These are phyloP conservation scores for Cryptococcus sp. DNA, from an alignment of 1,284 basidiomycete genomes.

Conservation along the genomic window DNA sequence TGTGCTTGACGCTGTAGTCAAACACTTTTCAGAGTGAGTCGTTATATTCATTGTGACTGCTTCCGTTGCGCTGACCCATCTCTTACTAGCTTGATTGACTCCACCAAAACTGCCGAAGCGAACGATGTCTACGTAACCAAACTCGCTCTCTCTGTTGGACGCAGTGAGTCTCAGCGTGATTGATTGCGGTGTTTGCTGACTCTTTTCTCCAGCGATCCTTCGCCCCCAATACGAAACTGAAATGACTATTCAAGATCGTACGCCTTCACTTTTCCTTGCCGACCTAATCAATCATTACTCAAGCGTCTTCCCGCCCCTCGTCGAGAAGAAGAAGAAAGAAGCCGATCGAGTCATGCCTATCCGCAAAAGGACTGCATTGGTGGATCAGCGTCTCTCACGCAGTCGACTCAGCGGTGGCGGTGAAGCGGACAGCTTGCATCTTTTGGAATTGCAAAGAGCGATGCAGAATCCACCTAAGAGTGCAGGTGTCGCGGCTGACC, in stretches of 20 bases:
- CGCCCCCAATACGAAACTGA: slow-evolving; percentile 79
- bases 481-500: not conserved
- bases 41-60: not conserved
- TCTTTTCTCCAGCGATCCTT: slow-evolving; percentile 63
- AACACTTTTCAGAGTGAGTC: slow-evolving; percentile 72
- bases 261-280: slow-evolving; percentile 75
- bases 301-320: slow-evolving; percentile 73
- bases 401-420: slow-evolving; percentile 56
- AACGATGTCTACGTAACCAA: slow-evolving; percentile 80
- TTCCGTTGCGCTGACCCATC: not conserved
- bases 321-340: slow-evolving; percentile 80
- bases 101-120: slow-evolving; percentile 66
- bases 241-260: slow-evolving; percentile 80
- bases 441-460: slow-evolving; percentile 51
- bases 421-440: slow-evolving; percentile 53
- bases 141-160: slow-evolving; percentile 79
- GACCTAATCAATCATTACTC: slow-evolving; percentile 80
- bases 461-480: slow-evolving; percentile 21
- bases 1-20: slow-evolving; percentile 76
- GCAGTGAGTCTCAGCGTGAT: slow-evolving; percentile 61
- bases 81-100: slow-evolving; percentile 63
- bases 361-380: slow-evolving; percentile 80
- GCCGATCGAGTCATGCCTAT: slow-evolving; percentile 75
- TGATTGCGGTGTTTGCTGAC: not conserved
- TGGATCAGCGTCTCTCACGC: slow-evolving; percentile 79